A percentile compares a stretch with the other conserved stretches of the same genome.
These are phyloP conservation scores for Verticillium klebahnii DNA, from an alignment of 2,329 filamentous ascomycete species.

Conservation along the genomic window DNA sequence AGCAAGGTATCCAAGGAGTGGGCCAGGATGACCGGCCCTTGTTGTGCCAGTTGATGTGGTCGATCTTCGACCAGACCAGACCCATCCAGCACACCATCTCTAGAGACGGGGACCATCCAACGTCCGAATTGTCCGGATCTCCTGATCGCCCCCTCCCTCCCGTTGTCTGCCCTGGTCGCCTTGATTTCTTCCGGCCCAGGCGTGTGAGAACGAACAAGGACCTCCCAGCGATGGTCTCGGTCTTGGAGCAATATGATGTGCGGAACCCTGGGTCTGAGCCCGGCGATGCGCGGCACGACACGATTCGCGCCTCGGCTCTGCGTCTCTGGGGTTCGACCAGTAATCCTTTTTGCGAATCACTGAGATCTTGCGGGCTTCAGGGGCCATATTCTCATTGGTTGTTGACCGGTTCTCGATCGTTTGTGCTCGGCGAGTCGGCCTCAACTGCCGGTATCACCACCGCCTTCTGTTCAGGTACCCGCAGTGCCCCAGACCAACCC, in stretches of 20 bases:
- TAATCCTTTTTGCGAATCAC: background rate
- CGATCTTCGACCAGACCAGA: background rate
- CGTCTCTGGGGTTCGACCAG: background rate
- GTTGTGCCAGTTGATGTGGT: background rate
- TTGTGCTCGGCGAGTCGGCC: background rate
- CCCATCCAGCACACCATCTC: background rate
- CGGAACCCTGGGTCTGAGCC: background rate
- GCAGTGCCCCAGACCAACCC: background rate
- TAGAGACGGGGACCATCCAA: background rate
- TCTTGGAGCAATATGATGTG: background rate
- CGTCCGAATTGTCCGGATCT: background rate
- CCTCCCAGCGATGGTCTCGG: background rate
- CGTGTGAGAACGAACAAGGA: background rate
- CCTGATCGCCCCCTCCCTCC: background rate
- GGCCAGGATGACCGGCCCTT: background rate
- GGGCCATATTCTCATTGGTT: background rate
- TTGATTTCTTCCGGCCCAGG: background rate
- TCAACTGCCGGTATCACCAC: background rate
- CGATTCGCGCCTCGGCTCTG: background rate
- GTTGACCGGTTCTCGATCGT: background rate
- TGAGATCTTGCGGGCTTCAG: background rate
- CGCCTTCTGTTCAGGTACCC: background rate
- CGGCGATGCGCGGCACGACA: background rate
- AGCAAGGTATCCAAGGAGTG: background rate
- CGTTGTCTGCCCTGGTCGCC: background rate